phyloP scores from a whole-genome alignment of 1,284 basidiomycete species.

The Sporisorium reilianum region DNA sequence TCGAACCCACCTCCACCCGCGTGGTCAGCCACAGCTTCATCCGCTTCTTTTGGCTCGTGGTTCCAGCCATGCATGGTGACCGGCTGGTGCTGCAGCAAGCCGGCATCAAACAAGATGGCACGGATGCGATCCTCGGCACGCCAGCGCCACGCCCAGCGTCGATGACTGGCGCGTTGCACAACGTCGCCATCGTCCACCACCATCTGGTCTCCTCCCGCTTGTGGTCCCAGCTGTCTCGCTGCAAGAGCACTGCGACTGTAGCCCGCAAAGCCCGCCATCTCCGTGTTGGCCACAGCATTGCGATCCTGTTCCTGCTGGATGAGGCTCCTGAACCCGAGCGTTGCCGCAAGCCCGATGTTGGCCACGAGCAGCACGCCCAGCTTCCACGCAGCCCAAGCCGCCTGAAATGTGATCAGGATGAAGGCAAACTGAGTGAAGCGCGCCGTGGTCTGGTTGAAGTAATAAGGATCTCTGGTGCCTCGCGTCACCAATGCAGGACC shows the following conservation, averaged over 20 bases:
- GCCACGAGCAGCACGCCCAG: slow-evolving; percentile 31
- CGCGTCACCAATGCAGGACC: slow-evolving; percentile 16
- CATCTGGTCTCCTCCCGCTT: background rate
- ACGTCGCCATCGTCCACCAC: slow-evolving; percentile 18
- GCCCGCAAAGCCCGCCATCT: slow-evolving; percentile 18
- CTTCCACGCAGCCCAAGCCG: slow-evolving; percentile 53
- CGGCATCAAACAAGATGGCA: slow-evolving; percentile 36
- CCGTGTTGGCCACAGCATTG: slow-evolving; percentile 11
- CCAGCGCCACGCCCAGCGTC: slow-evolving; percentile 41
- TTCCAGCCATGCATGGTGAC: slow-evolving; percentile 14
- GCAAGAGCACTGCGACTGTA: slow-evolving; percentile 17
- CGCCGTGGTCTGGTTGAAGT: slow-evolving; percentile 31
- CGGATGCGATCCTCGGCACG: slow-evolving; percentile 48
- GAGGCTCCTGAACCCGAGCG: slow-evolving; percentile 25
- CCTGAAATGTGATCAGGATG: slow-evolving; percentile 48
- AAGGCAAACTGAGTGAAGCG: slow-evolving; percentile 40
- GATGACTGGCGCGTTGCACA: slow-evolving; percentile 18
- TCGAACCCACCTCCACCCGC: background rate
- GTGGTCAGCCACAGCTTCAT: slow-evolving; percentile 1
- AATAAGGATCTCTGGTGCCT: slow-evolving; percentile 29
- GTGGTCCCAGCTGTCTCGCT: background rate
- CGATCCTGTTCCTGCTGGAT: slow-evolving; percentile 28
- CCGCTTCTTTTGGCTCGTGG: background rate
- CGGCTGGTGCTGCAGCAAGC: slow-evolving; percentile 23
- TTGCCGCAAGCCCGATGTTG: slow-evolving; percentile 27